Conservation (phyloP, 2,329 filamentous ascomycete species). For the Ciborinia camelliae region DNA sequence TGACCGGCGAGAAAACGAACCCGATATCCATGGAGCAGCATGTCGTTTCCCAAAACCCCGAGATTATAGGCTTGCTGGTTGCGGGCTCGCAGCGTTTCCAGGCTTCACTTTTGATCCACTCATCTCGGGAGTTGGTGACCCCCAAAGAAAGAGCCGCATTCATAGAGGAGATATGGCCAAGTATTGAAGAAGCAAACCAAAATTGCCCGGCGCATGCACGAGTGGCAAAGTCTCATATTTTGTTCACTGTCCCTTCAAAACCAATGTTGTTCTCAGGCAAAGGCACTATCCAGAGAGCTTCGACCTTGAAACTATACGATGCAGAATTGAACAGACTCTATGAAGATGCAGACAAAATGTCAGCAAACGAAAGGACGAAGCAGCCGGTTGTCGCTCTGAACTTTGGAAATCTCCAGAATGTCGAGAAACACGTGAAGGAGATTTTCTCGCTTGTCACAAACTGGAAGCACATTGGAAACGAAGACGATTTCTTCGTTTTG, state of each 20-base stretch:
- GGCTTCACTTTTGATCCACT: not conserved
- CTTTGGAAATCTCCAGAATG: not conserved
- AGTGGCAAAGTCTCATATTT: too few species aligned
- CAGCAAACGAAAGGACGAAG: not conserved
- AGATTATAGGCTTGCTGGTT: not conserved
- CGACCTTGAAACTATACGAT: too few species aligned
- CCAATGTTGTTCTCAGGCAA: too few species aligned
- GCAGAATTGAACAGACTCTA: not conserved
- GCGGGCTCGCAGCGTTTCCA: not conserved
- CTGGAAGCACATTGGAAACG: not conserved
- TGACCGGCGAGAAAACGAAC: conserved; percentile 45
- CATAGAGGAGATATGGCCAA: not conserved
- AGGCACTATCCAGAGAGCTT: too few species aligned
- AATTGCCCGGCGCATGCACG: not conserved
- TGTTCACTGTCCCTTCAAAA: too few species aligned
- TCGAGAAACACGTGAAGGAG: not conserved
- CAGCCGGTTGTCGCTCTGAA: not conserved
- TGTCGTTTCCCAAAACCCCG: not conserved
- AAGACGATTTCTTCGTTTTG: not conserved
- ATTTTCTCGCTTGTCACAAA: not conserved
- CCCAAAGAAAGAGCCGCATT: not conserved
- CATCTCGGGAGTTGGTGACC: not conserved
- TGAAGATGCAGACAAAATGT: not conserved
- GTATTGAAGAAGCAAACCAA: not conserved
- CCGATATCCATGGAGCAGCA: conserved; percentile 32